Conservation (phyloP, 2,329 filamentous ascomycete species). For the Camillea tinctor region DNA sequence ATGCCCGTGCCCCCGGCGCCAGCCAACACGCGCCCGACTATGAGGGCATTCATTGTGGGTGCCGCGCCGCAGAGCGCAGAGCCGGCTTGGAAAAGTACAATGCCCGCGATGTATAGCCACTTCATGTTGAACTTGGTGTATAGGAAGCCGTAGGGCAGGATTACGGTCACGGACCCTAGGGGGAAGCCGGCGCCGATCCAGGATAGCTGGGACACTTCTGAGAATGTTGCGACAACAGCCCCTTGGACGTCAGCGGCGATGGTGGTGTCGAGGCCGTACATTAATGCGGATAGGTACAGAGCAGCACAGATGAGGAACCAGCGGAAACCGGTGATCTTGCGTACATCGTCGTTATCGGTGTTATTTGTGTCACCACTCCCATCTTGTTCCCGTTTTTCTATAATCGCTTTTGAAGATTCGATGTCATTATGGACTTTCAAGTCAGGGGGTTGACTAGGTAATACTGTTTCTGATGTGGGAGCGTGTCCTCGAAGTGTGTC, state of each 20-base stretch:
- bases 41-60: constrained; percentile 37
- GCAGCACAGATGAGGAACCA: constrained; percentile 13
- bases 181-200: constrained; percentile 41
- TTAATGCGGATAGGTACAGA: constrained; percentile 22
- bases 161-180: constrained; percentile 39
- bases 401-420: too few relatives aligned
- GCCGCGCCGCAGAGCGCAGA: constrained; percentile 38
- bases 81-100: constrained; percentile 23
- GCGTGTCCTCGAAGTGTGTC: too few relatives aligned
- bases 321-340: constrained; percentile 4
- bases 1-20: constrained; percentile 46
- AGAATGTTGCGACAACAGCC: constrained; percentile 35
- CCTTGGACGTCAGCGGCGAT: constrained; percentile 46
- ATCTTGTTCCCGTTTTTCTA: too few relatives aligned
- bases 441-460: too few relatives aligned
- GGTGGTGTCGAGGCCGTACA: constrained; percentile 43
- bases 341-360: background rate
- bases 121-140: constrained; percentile 45
- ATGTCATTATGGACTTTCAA: too few relatives aligned
- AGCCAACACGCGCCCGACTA: constrained; percentile 45
- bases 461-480: too few relatives aligned
- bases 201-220: constrained; percentile 35
- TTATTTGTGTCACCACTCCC: too few relatives aligned
- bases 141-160: constrained; percentile 35
- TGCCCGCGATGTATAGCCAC: constrained; percentile 30